A percentile compares a stretch with the other conserved stretches of the same genome.
Evolutionary conservation across 2,329 filamentous ascomycete genomes (phyloP).

Genomic region (Cytospora piceicola): DNA sequence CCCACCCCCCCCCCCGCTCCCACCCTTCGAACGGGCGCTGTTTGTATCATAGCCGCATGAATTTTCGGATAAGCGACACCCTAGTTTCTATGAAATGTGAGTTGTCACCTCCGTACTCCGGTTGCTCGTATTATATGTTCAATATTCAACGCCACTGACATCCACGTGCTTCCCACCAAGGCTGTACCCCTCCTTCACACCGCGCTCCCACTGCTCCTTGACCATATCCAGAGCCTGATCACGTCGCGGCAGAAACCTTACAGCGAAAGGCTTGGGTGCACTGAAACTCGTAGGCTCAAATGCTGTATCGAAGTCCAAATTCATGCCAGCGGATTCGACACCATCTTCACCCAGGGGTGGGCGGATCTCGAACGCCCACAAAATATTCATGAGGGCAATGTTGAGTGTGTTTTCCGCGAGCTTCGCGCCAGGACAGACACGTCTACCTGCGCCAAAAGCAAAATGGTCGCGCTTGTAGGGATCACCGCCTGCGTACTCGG

Average conservation of each 20-base stretch:
- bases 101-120: no score
- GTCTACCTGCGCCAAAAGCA: constrained; percentile 48
- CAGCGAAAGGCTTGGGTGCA: constrained; percentile 15
- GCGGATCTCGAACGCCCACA: constrained; percentile 16
- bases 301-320: constrained; percentile 9
- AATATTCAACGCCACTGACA: constrained; percentile 7
- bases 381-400: constrained; percentile 16
- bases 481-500: constrained; percentile 36
- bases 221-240: constrained; percentile 10
- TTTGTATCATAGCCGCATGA: background rate
- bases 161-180: constrained; percentile 13
- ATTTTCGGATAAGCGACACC: background rate
- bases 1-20: no score
- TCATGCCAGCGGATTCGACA: background rate
- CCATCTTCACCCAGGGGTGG: constrained; percentile 6
- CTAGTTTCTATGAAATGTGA: background rate
- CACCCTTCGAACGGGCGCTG: background rate
- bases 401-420: constrained; percentile 50
- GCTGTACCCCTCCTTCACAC: constrained; percentile 18
- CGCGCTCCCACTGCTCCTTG: constrained; percentile 13
- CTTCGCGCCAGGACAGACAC: constrained; percentile 52
- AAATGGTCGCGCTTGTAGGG: constrained; percentile 45
- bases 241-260: constrained; percentile 15
- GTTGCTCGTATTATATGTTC: background rate
- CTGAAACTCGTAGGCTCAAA: constrained; percentile 14